These are phyloP conservation scores for Penicillium sp. DNA, from an alignment of 2,329 filamentous ascomycete species.

Conservation along the genomic window DNA sequence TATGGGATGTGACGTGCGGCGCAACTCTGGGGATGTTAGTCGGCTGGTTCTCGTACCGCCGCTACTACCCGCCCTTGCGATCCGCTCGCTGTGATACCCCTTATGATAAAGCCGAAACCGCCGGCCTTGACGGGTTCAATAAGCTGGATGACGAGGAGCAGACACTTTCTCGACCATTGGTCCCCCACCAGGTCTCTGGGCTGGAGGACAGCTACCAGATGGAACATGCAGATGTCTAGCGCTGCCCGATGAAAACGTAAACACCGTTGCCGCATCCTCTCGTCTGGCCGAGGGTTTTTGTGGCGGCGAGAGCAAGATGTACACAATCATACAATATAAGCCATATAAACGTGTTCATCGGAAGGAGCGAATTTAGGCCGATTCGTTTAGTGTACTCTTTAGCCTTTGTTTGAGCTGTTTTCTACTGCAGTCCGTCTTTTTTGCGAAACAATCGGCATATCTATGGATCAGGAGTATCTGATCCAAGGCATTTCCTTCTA, in stretches of 20 bases:
- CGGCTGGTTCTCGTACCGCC: conserved; percentile 60
- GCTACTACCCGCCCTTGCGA: conserved; percentile 60
- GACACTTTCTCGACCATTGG: conserved; percentile 16
- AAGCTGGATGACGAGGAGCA: conserved; percentile 40
- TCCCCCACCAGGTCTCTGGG: conserved; percentile 13
- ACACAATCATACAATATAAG: not conserved
- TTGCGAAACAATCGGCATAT: too few species aligned
- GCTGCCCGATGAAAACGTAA: not conserved
- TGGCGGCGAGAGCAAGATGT: not conserved
- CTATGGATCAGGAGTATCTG: too few species aligned
- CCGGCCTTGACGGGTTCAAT: conserved; percentile 31
- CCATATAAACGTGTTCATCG: not conserved
- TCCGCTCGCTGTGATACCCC: conserved; percentile 55
- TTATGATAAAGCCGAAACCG: conserved; percentile 40
- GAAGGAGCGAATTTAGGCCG: too few species aligned
- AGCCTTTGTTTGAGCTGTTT: too few species aligned
- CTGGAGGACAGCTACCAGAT: conserved; percentile 31
- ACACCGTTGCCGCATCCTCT: not conserved
- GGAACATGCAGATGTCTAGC: conserved; percentile 18
- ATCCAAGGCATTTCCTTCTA: too few species aligned
- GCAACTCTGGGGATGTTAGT: conserved; percentile 57
- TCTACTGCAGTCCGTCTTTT: too few species aligned
- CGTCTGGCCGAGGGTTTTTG: not conserved
- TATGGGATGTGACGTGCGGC: conserved; percentile 62
- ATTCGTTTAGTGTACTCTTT: too few species aligned